Evolutionary conservation across 768 basidiomycete species (phyloP).

Genomic region (Termitomyces sp.): DNA sequence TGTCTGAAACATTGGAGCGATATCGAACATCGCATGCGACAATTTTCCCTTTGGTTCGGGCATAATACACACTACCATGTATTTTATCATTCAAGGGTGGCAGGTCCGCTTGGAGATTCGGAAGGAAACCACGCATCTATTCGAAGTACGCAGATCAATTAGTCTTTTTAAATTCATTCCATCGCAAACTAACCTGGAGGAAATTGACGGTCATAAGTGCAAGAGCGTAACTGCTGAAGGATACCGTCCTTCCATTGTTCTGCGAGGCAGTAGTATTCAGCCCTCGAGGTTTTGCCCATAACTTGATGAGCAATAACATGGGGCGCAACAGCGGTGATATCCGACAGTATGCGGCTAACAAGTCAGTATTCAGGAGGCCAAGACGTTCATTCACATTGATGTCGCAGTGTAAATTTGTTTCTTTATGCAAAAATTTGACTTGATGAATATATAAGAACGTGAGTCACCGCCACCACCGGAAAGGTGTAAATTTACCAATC

Average conservation of each 20-base stretch:
- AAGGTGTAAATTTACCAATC: conserved; percentile 26
- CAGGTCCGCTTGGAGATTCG: conserved; percentile 44
- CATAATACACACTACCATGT: conserved; percentile 24
- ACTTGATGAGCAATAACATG: conserved; percentile 44
- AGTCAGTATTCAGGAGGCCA: conserved; percentile 42
- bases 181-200: conserved; percentile 38
- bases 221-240: conserved; percentile 60
- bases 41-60: conserved; percentile 15
- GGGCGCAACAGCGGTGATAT: conserved; percentile 36
- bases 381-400: conserved; percentile 61
- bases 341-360: conserved; percentile 48
- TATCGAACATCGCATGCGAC: conserved; percentile 26
- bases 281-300: conserved; percentile 50
- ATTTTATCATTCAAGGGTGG: conserved; percentile 8
- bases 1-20: not conserved
- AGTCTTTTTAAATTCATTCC: not conserved
- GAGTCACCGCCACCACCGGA: not conserved
- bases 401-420: conserved; percentile 38
- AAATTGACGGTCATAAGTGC: conserved; percentile 56
- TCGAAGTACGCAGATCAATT: not conserved
- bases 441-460: not conserved
- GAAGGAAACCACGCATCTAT: conserved; percentile 39
- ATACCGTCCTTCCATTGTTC: conserved; percentile 14
- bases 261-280: conserved; percentile 38
- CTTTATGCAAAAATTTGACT: conserved; percentile 51